Conservation (phyloP, 495 filamentous ascomycete genomes). For the Lophiotrema nucula region DNA sequence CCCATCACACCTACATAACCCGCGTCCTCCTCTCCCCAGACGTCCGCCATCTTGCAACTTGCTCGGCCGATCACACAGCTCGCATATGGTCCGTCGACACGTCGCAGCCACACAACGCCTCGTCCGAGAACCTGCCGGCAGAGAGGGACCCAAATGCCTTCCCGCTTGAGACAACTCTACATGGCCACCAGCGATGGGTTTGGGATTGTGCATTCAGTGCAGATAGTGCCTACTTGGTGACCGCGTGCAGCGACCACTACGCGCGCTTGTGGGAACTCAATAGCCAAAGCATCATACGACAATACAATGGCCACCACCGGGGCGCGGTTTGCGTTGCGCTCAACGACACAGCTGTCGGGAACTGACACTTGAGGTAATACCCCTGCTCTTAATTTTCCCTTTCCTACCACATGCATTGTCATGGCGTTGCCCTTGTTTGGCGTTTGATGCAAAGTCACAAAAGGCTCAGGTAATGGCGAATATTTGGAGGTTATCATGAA, state of each 20-base stretch:
- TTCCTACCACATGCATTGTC: too few species aligned
- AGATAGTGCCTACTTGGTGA: constrained; percentile 95
- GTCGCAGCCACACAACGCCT: constrained; percentile 34
- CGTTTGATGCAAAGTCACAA: too few species aligned
- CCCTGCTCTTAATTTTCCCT: too few species aligned
- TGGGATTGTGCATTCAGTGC: constrained; percentile 99
- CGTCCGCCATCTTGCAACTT: constrained; percentile 95
- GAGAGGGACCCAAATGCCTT: constrained; percentile 53
- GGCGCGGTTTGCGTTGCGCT: constrained; percentile 94
- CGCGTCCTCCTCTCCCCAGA: constrained; percentile 94
- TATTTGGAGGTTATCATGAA: too few species aligned
- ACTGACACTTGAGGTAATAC: constrained; percentile 4
- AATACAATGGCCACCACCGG: constrained; percentile 97
- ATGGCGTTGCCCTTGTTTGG: too few species aligned
- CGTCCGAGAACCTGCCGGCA: constrained; percentile 29
- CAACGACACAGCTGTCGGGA: constrained; percentile 61
- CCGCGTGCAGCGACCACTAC: constrained; percentile 95
- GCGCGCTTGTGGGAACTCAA: constrained; percentile 92
- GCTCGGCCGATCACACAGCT: constrained; percentile 95
- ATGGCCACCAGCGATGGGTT: constrained; percentile 96
- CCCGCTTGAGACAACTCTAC: constrained; percentile 82
- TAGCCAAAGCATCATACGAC: constrained; percentile 82
- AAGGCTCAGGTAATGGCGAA: too few species aligned
- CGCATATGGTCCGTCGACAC: constrained; percentile 91
- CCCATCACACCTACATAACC: constrained; percentile 91